phyloP scores from a whole-genome alignment of 2,329 filamentous ascomycete species.

The Fusarium euwallaceae region DNA sequence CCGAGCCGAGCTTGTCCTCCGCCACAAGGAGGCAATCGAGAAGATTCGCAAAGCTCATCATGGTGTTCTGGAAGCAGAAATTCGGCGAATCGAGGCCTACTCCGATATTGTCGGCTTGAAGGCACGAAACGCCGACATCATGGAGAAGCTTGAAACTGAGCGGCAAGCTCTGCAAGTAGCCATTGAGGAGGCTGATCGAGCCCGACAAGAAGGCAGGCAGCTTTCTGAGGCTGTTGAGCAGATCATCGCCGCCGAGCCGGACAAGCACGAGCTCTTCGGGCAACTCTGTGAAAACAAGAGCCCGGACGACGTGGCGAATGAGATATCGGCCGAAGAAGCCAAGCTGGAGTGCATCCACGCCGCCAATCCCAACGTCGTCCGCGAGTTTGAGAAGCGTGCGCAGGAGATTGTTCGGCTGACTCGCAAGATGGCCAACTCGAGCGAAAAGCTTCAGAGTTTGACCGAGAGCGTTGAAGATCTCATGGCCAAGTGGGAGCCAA shows the following conservation, averaged over 20 bases:
- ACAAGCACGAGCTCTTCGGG: slow-evolving; percentile 57
- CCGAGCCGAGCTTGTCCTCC: slow-evolving; percentile 67
- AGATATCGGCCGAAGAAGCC: slow-evolving; percentile 80
- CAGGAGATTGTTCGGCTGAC: slow-evolving; percentile 77
- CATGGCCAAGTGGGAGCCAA: slow-evolving; percentile 83
- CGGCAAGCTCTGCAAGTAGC: slow-evolving; percentile 53
- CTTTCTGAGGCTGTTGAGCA: slow-evolving; percentile 54
- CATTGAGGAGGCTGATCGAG: slow-evolving; percentile 54
- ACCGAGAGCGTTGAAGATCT: slow-evolving; percentile 73
- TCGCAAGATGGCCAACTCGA: slow-evolving; percentile 66
- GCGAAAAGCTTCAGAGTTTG: slow-evolving; percentile 67
- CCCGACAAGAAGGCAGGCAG: slow-evolving; percentile 51
- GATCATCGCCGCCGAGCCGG: slow-evolving; percentile 56
- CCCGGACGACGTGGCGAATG: slow-evolving; percentile 74
- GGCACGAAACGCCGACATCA: slow-evolving; percentile 72
- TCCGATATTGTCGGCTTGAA: slow-evolving; percentile 83
- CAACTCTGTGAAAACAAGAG: slow-evolving; percentile 63
- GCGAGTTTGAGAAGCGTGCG: slow-evolving; percentile 81
- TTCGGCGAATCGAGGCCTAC: slow-evolving; percentile 82
- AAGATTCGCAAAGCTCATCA: slow-evolving; percentile 72
- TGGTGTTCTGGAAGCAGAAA: slow-evolving; percentile 75
- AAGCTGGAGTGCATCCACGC: slow-evolving; percentile 85
- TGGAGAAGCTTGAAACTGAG: slow-evolving; percentile 63
- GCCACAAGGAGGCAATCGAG: slow-evolving; percentile 71
- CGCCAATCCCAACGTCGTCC: slow-evolving; percentile 80